Evolutionary conservation across 163 green algal species (phyloP), one percentile per base, ranked within the genome.

Genomic region (Prototheca wickerhamii): DNA sequence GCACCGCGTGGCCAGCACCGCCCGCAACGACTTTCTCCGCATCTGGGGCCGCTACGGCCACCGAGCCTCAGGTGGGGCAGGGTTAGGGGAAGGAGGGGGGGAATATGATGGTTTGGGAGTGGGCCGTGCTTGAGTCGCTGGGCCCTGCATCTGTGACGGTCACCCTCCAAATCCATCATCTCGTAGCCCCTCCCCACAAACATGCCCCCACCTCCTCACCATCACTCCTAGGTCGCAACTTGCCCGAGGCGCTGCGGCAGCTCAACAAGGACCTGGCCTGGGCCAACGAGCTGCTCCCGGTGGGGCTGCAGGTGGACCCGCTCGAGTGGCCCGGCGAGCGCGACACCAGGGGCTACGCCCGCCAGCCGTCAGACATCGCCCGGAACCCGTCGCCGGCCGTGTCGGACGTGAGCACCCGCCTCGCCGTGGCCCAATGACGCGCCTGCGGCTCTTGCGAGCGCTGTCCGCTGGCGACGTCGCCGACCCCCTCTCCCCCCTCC

Each of bases 41-140:
- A 68, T 76, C 23, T 74, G 61, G 23, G 69, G 68, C 6, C 68
- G 78, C 1, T 79, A 81, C 40, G 64, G 49, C 51, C 63, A 61
- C 35, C 37, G 58, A 8, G 15, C 8, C 17, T 15, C 35, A 42
- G 58, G 55, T 49, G 32, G 17, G 55, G 18, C n/a, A 23, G n/a
- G 26, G 25, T 44, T 44, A 15, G 37, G 37, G n/a, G n/a, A n/a
- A n/a, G n/a, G n/a, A n/a, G n/a, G n/a, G n/a, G n/a, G n/a, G n/a
- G n/a, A n/a, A n/a, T n/a, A n/a, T n/a, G n/a, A n/a, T n/a, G n/a
- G n/a, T n/a, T n/a, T n/a, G n/a, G n/a, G n/a, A n/a, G n/a, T n/a
- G n/a, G n/a, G n/a, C n/a, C n/a, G n/a, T n/a, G n/a, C n/a, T n/a
- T n/a, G n/a, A n/a, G n/a, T n/a, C n/a, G n/a, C n/a, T n/a, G n/a